phyloP scores from a whole-genome alignment of 352 stramenopile species.

The Pythium aquatile region DNA sequence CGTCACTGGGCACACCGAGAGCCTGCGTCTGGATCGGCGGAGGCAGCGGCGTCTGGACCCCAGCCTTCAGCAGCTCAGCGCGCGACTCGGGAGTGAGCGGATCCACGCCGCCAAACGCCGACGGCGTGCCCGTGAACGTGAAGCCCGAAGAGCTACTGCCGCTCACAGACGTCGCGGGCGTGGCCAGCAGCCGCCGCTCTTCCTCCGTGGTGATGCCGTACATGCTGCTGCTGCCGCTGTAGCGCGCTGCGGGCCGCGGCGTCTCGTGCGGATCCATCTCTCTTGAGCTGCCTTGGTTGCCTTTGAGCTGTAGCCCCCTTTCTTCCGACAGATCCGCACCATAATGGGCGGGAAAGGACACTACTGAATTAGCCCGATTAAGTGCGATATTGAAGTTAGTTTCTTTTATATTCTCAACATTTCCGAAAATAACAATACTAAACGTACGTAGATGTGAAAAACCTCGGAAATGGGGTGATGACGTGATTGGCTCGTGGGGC shows the following conservation, averaged over 20 bases:
- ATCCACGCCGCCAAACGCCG: slow-evolving; percentile 22
- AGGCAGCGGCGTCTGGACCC: slow-evolving; percentile 19
- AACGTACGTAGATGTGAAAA: neutral
- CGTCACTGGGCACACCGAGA: neutral
- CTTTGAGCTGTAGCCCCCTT: neutral
- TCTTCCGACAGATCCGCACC: neutral
- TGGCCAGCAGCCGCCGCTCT: slow-evolving; percentile 21
- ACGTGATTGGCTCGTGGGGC: slow-evolving; percentile 12
- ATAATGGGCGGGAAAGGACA: slow-evolving; percentile 14
- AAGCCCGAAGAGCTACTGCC: slow-evolving; percentile 10
- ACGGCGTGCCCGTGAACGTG: slow-evolving; percentile 20
- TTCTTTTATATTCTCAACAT: neutral
- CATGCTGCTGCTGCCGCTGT: slow-evolving; percentile 10
- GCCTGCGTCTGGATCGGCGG: slow-evolving; percentile 17
- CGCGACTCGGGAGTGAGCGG: slow-evolving; percentile 31
- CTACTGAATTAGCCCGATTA: neutral
- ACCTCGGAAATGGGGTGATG: slow-evolving; percentile 11
- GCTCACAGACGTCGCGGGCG: slow-evolving; percentile 18
- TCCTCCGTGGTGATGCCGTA: slow-evolving; percentile 27
- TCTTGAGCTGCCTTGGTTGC: neutral
- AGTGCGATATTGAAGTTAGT: neutral
- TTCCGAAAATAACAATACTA: neutral
- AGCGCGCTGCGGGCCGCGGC: slow-evolving; percentile 13
- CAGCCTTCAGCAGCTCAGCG: slow-evolving; percentile 24
- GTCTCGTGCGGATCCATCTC: slow-evolving; percentile 27